Conservation (phyloP, 768 basidiomycete species). For the Tricholoma matsutake region DNA sequence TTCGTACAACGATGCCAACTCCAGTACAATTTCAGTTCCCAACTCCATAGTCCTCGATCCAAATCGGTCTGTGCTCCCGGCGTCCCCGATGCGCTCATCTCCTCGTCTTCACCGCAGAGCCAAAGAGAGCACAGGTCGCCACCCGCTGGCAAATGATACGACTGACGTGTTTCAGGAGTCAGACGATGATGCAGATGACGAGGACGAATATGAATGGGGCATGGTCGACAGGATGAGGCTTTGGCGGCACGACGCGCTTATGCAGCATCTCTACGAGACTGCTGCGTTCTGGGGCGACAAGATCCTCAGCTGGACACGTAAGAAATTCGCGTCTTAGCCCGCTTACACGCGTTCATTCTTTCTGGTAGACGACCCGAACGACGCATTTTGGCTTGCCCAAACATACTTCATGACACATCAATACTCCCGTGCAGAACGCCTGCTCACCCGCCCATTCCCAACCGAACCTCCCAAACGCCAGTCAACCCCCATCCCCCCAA, state of each 20-base stretch:
- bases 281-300: conserved; percentile 99
- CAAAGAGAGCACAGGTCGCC: conserved; percentile 51
- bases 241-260: conserved; percentile 97
- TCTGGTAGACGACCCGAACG: conserved; percentile 83
- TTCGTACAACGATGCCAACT: conserved; percentile 64
- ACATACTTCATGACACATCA: conserved; percentile 96
- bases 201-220: conserved; percentile 69
- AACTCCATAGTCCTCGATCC: conserved; percentile 70
- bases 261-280: conserved; percentile 97
- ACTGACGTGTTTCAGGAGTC: conserved; percentile 74
- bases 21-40: conserved; percentile 54
- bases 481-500: conserved; percentile 29
- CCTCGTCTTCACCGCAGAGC: conserved; percentile 53
- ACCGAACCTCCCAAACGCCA: conserved; percentile 42
- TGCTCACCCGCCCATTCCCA: conserved; percentile 86
- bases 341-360: background rate
- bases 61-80: conserved; percentile 71
- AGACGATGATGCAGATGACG: conserved; percentile 56
- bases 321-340: conserved; percentile 74
- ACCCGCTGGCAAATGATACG: conserved; percentile 78
- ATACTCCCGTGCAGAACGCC: conserved; percentile 88
- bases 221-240: conserved; percentile 94
- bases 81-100: conserved; percentile 69
- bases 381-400: conserved; percentile 99
- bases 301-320: conserved; percentile 93